Percentiles rank a stretch among this genome's conserved stretches.
These are phyloP conservation scores for Apiotrichum montevideense DNA, from an alignment of 1,284 basidiomycete genomes.

Conservation along the genomic window DNA sequence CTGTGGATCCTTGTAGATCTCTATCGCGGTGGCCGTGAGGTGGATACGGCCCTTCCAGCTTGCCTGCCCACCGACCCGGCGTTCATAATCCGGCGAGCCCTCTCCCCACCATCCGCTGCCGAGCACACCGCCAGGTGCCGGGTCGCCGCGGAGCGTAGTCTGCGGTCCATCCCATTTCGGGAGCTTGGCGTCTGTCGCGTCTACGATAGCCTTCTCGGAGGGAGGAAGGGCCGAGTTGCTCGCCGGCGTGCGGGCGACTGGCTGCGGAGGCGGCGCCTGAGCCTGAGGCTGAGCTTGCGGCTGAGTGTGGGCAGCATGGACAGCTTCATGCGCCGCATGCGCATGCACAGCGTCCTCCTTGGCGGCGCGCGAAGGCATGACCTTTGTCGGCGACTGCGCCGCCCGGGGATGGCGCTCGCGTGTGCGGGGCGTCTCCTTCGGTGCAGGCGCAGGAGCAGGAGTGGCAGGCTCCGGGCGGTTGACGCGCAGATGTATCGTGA, in stretches of 20 bases:
- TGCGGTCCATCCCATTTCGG: slow-evolving; percentile 40
- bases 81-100: slow-evolving; percentile 28
- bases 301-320: neutral
- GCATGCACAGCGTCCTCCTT: neutral
- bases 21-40: slow-evolving; percentile 25
- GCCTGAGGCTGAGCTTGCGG: too few species aligned
- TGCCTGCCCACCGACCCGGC: slow-evolving; percentile 19
- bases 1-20: slow-evolving; percentile 50
- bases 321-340: neutral
- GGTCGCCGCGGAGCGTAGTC: slow-evolving; percentile 25
- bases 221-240: neutral
- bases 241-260: neutral
- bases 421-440: neutral
- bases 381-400: slow-evolving; percentile 1
- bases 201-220: slow-evolving; percentile 26
- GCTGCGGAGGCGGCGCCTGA: too few species aligned
- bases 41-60: slow-evolving; percentile 25
- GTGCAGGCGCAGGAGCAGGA: neutral
- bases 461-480: neutral
- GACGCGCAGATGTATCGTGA: slow-evolving; percentile 10
- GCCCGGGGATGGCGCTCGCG: neutral
- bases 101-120: slow-evolving; percentile 47
- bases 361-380: slow-evolving; percentile 1
- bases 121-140: slow-evolving; percentile 27
- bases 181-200: slow-evolving; percentile 31